Evolutionary conservation across 768 basidiomycete genomes (phyloP).

Genomic region (Chalciporus pseudorubinellus): DNA sequence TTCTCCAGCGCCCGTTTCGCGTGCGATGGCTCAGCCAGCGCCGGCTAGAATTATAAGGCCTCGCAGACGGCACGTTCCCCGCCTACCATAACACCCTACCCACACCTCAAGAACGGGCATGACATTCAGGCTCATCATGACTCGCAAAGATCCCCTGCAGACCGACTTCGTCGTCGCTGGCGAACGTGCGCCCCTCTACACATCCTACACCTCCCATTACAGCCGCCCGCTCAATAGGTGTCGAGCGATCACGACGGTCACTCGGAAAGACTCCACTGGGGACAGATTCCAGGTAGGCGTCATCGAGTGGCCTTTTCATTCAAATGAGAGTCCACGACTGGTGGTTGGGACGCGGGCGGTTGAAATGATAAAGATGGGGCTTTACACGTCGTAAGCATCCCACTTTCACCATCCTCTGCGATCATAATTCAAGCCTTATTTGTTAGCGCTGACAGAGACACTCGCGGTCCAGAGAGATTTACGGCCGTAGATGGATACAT

Average conservation of each 20-base stretch:
- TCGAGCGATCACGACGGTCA: slow-evolving; percentile 25
- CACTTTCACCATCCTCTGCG: neutral
- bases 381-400: slow-evolving; percentile 23
- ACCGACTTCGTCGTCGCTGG: slow-evolving; percentile 21
- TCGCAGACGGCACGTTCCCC: neutral
- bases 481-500: slow-evolving; percentile 15
- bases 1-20: neutral
- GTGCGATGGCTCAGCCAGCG: neutral
- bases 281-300: slow-evolving; percentile 27
- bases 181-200: slow-evolving; percentile 11
- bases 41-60: neutral
- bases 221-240: slow-evolving; percentile 5
- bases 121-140: slow-evolving; percentile 21
- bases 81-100: neutral
- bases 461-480: slow-evolving; percentile 26
- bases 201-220: slow-evolving; percentile 18
- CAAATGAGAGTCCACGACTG: slow-evolving; percentile 5
- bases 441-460: neutral
- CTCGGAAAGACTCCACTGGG: slow-evolving; percentile 17
- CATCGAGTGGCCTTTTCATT: slow-evolving; percentile 28
- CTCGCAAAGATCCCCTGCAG: slow-evolving; percentile 25
- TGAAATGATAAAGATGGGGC: slow-evolving; percentile 21
- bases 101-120: slow-evolving; percentile 3
- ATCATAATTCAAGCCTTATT: too few relatives aligned
- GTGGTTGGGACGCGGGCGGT: slow-evolving; percentile 28